Base-by-base conservation (phyloP, 2,329 filamentous ascomycete species). In the Paracoccidioides brasiliensis region DNA sequence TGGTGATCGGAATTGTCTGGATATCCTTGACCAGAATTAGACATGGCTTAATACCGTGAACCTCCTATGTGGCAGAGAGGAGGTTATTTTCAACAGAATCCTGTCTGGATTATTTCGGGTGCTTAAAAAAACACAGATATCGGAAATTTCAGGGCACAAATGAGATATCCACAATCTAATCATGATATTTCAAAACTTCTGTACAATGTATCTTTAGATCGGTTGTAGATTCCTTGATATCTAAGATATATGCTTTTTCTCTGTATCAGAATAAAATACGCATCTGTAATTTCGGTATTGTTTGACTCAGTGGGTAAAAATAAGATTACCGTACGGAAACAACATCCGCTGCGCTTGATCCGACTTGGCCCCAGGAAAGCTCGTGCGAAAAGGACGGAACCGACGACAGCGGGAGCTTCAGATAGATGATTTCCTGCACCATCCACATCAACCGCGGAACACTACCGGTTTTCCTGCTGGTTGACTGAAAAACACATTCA, bases 211-310 rank as follows among this genome's bases (percentile, higher is more conserved):
- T 30, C 32, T 40, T 40, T 30, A 10, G 5, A 22, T 22, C 22
- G 22, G 22, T 22, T 22, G 22, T 22, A 22, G 22, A 22, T 22
- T 22, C 22, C 22, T 22, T 2, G 2, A 22, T 22, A 22, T 22
- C 22, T 22, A 22, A 22, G 22, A 22, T 22, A 22, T 22, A 22
- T 22, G 22, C 22, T 22, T 10, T 32, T 5, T 52, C 6, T 7
- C 3, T n/a, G 30, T n/a, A n/a, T 6, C 37, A 40, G 14, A 35
- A 42, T 52, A 52, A 15, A 52, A 41, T 52, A 52, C 49, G 22
- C 35, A 0, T 6, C 37, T 42, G 49, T 52, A 52, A 52, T 32
- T 52, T 52, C 42, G 49, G 52, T 53, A 53, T 53, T 53, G n/a
- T 3, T 30, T 12, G 8, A 30, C 4, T 12, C 37, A 7, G 15